Base-by-base conservation (phyloP, 352 stramenopile genomes). In the Globisporangium middletonii region DNA sequence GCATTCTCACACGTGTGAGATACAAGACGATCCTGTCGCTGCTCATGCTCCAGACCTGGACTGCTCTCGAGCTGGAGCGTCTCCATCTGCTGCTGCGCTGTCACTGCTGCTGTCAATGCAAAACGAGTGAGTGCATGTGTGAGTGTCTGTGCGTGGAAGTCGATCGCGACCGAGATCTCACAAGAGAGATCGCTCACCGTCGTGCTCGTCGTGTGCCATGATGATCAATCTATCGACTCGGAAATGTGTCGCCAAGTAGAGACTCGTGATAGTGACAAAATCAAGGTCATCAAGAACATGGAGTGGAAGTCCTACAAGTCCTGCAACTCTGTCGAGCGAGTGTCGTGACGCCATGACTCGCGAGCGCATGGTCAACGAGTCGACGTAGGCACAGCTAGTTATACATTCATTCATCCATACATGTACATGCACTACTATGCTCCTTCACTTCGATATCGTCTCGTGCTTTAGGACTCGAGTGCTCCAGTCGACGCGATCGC, bases 401-500 rank as follows among this genome's bases (percentile, higher is more conserved):
- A 6, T 13, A 9, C 1, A 38, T 45, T 8, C 41, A 45, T 15
- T 16, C 13, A 45, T 45, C 8, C 15, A 45, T 45, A 45, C 41
- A 48, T 48, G 9, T 28, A 46, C 12, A 60, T 38, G 37, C 41
- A 55, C 48, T 5, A n/a, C 6, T 26, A 28, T 38, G 68, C 55
- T 43, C 67, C 18, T 23, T 5, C 18, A 18, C 18, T 19, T 18
- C 2, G 18, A 2, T 19, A 46, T 23, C 23, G 23, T 23, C 23
- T 23, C 23, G 23, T 23, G 18, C 43, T 15, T 60, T 47, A 44
- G n/a, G 59, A 27, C 53, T 59, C 53, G 30, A 27, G n/a, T 5
- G 53, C 41, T 12, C 38, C 38, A 2, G 38, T 30, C 4, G 52
- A 48, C 27, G 69, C 57, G 23, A 69, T 55, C 4, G 59, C 70